A percentile compares a stretch with the other conserved stretches of the same genome.
These are phyloP conservation scores for Chamaecyparis obtusa DNA, from an alignment of 75 land plant genomes.

Conservation along the genomic window DNA sequence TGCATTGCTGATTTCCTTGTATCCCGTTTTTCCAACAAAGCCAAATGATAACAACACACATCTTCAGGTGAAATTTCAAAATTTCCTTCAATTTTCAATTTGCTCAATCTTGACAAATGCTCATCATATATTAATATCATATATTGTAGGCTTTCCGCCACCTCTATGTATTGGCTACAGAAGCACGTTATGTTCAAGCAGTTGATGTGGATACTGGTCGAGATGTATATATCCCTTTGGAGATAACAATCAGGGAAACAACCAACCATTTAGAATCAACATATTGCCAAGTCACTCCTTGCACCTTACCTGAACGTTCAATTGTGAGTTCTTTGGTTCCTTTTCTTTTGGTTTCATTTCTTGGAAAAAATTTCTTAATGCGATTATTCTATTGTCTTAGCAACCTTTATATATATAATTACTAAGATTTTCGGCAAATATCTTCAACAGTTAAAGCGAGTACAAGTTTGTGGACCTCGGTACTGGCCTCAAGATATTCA, in stretches of 20 bases:
- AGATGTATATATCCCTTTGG: conserved; percentile 92
- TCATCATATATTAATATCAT: background rate
- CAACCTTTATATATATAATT: background rate
- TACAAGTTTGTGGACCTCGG: conserved; percentile 94
- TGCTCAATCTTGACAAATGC: background rate
- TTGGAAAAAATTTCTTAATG: background rate
- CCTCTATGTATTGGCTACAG: conserved; percentile 94
- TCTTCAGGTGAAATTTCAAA: conserved; percentile 66
- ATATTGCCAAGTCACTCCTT: conserved; percentile 88
- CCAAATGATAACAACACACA: conserved; percentile 98
- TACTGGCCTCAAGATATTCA: conserved; percentile 96
- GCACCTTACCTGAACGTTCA: conserved; percentile 90
- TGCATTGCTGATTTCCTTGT: conserved; percentile 85
- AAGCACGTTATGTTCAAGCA: conserved; percentile 91
- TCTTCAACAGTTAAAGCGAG: conserved; percentile 65
- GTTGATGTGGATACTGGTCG: conserved; percentile 97
- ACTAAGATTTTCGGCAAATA: background rate
- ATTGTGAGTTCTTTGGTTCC: conserved; percentile 46
- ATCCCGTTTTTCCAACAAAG: conserved; percentile 91
- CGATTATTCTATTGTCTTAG: background rate
- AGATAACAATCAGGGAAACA: conserved; percentile 76
- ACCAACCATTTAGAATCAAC: conserved; percentile 75
- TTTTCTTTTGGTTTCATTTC: background rate
- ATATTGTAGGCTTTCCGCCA: conserved; percentile 85
- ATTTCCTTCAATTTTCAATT: background rate